Conservation (phyloP, 768 basidiomycete genomes). For the Paxillus involutus region DNA sequence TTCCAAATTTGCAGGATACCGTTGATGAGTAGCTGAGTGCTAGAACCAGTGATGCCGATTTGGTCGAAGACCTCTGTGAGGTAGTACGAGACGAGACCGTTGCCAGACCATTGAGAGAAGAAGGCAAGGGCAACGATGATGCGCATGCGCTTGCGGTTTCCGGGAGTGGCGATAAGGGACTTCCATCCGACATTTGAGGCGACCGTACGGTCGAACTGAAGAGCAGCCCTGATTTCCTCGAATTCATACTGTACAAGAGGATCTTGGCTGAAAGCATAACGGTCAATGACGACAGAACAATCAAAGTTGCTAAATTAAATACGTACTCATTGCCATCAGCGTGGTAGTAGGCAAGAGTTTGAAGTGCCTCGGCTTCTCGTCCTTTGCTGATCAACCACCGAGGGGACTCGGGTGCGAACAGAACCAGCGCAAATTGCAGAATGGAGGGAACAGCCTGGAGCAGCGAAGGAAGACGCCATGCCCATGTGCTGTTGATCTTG, state of each 20-base stretch:
- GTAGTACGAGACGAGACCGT: slow-evolving; percentile 84
- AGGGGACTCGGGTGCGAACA: slow-evolving; percentile 80
- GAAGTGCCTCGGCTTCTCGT: slow-evolving; percentile 62
- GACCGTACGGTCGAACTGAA: slow-evolving; percentile 65
- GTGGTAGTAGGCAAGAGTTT: slow-evolving; percentile 80
- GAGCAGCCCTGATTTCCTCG: slow-evolving; percentile 77
- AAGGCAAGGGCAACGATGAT: slow-evolving; percentile 78
- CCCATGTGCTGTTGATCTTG: slow-evolving; percentile 64
- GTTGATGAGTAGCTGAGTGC: slow-evolving; percentile 78
- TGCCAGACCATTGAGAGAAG: slow-evolving; percentile 87
- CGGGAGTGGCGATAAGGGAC: slow-evolving; percentile 61
- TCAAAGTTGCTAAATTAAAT: not conserved
- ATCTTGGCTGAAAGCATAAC: slow-evolving; percentile 42
- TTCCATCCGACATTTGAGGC: slow-evolving; percentile 66
- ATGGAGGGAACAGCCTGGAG: slow-evolving; percentile 72
- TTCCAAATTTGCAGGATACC: slow-evolving; percentile 87
- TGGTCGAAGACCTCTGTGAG: slow-evolving; percentile 69
- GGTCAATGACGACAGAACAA: slow-evolving; percentile 40
- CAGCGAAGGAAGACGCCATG: slow-evolving; percentile 81
- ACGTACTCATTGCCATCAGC: slow-evolving; percentile 66
- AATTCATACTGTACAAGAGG: slow-evolving; percentile 73
- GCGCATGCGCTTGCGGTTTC: slow-evolving; percentile 74
- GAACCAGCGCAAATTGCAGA: slow-evolving; percentile 63
- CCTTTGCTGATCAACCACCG: slow-evolving; percentile 82
- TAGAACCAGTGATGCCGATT: slow-evolving; percentile 62